Base-by-base conservation (phyloP, 371 early-diverging fungal genomes). In the Lichtheimia ramosa region DNA sequence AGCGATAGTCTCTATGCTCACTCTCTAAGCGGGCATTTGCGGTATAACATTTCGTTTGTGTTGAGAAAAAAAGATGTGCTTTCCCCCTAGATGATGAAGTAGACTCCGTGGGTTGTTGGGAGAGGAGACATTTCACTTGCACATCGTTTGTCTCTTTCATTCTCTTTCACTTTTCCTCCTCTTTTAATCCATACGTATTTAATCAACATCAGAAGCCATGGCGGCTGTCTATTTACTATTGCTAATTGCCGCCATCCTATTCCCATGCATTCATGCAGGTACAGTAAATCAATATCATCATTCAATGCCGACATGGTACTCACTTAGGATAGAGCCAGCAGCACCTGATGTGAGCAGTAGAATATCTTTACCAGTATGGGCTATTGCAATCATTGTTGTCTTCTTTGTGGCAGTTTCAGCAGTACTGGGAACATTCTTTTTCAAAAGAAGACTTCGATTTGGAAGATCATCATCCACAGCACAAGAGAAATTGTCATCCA, bases 301-400 rank as follows among this genome's bases (percentile, higher is more conserved):
- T 28, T 25, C 25, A 25, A 28, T 7, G 7, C 7, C 28, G 28
- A 28, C 8, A 10, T n/a, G n/a, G n/a, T 34, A 34, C 34, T 34
- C 34, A 34, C 34, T 34, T 34, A 34, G 10, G 34, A 34, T 34
- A 34, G 34, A 34, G 34, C 34, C 34, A 34, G 34, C 34, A 34
- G 34, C 34, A 34, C 34, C 34, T 34, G 34, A 34, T 34, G 34
- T 34, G 34, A 34, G 34, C 10, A 34, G 34, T 8, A 51, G 15
- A 13, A 5, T 39, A 5, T 25, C 49, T 2, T 42, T 40, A 18
- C 59, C 59, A 3, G 15, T 42, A 8, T 72, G 66, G 64, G 64
- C 59, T 18, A 61, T 72, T 39, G 69, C 66, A 1, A 39, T 68
- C 27, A 48, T 63, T 2, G 48, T 63, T 7, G 39, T 62, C 23